phyloP scores from a whole-genome alignment of 2,329 filamentous ascomycete genomes.

The Zalaria sp. region DNA sequence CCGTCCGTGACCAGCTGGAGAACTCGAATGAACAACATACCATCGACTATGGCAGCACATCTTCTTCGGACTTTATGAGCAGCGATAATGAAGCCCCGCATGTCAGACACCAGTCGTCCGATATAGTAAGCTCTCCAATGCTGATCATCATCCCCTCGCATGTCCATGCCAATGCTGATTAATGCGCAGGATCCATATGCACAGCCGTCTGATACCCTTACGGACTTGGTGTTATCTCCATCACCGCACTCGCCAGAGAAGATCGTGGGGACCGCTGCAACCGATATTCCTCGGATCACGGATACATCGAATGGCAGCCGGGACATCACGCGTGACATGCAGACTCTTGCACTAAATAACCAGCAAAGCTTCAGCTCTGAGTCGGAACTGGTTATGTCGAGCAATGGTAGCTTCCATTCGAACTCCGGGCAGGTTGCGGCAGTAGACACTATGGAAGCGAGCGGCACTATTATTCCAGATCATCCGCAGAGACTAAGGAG shows the following conservation, averaged over 20 bases:
- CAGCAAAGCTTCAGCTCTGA: conserved; percentile 17
- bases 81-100: background rate
- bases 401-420: background rate
- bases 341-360: conserved; percentile 24
- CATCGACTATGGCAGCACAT: background rate
- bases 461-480: conserved; percentile 26
- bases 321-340: conserved; percentile 21
- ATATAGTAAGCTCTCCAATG: no score
- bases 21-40: conserved; percentile 1
- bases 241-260: background rate
- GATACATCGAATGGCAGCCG: background rate
- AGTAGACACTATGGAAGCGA: conserved; percentile 24
- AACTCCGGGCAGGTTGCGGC: conserved; percentile 10
- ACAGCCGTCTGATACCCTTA: no score
- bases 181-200: no score
- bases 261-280: background rate
- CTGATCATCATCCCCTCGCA: background rate
- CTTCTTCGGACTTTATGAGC: background rate
- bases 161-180: background rate
- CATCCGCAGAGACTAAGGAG: background rate
- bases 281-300: background rate
- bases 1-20: conserved; percentile 2
- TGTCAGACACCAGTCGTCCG: background rate
- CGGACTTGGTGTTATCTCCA: no score
- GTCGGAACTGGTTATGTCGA: conserved; percentile 8